These are phyloP conservation scores for Torrubiellomyces zombiae DNA, from an alignment of 2,329 filamentous ascomycete species.

Conservation along the genomic window DNA sequence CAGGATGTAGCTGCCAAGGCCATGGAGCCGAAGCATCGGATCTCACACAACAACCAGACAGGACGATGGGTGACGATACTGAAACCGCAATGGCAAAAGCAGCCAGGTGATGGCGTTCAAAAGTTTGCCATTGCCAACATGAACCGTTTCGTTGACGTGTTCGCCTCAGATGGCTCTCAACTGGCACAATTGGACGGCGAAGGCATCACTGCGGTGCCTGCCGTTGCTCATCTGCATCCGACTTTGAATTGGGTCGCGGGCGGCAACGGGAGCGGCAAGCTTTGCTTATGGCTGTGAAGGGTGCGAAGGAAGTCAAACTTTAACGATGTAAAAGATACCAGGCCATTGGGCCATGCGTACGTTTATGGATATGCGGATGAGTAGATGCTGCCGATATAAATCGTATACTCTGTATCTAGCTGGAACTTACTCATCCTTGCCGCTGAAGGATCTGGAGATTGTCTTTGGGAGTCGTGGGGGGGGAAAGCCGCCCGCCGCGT, in stretches of 20 bases:
- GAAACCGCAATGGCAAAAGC: slow-evolving; percentile 76
- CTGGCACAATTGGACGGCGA: slow-evolving; percentile 77
- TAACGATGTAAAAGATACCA: too few species aligned
- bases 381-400: too few species aligned
- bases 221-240: slow-evolving; percentile 81
- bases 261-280: slow-evolving; percentile 79
- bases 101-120: slow-evolving; percentile 61
- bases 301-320: too few species aligned
- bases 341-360: too few species aligned
- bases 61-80: slow-evolving; percentile 78
- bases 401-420: too few species aligned
- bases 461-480: too few species aligned
- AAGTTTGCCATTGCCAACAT: slow-evolving; percentile 92
- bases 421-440: too few species aligned
- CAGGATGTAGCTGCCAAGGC: slow-evolving; percentile 39
- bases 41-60: slow-evolving; percentile 89
- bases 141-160: slow-evolving; percentile 93
- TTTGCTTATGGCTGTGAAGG: slow-evolving; percentile 71
- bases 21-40: slow-evolving; percentile 51
- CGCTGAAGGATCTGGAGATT: too few species aligned
- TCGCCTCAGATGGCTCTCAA: slow-evolving; percentile 65
- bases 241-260: slow-evolving; percentile 82
- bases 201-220: slow-evolving; percentile 84
- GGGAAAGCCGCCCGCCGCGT: too few species aligned
- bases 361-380: not conserved